Percentiles rank a stretch among this genome's conserved stretches.
Evolutionary conservation across 768 basidiomycete species (phyloP).

Genomic region (Boletus rubroflammeus): DNA sequence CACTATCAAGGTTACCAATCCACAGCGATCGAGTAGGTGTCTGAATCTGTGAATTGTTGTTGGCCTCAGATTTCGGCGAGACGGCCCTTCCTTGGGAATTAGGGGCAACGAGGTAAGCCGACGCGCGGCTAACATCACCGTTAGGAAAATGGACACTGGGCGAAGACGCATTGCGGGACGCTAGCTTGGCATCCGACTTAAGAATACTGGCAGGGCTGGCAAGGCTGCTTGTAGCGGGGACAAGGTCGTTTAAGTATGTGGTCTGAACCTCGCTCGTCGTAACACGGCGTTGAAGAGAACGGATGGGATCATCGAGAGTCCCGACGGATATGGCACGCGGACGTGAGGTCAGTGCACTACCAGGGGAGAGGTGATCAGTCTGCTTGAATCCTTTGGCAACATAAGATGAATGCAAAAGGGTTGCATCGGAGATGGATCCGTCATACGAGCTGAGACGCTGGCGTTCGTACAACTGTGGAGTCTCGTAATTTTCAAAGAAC

Average conservation of each 20-base stretch:
- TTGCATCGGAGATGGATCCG: constrained; percentile 45
- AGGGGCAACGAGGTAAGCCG: constrained; percentile 68
- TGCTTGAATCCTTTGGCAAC: constrained; percentile 73
- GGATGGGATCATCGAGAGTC: constrained; percentile 76
- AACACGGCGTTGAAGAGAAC: constrained; percentile 63
- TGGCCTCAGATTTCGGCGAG: constrained; percentile 75
- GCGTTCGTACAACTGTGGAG: constrained; percentile 38
- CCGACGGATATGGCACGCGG: constrained; percentile 90
- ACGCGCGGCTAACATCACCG: constrained; percentile 55
- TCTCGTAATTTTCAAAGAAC: constrained; percentile 60
- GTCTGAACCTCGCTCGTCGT: constrained; percentile 52
- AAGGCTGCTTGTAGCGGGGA: constrained; percentile 34
- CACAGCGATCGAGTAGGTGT: constrained; percentile 94
- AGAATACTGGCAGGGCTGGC: constrained; percentile 42
- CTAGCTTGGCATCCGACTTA: constrained; percentile 54
- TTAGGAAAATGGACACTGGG: constrained; percentile 70
- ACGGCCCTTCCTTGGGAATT: constrained; percentile 68
- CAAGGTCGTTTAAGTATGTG: constrained; percentile 56
- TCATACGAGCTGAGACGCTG: constrained; percentile 66
- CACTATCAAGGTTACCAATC: constrained; percentile 97
- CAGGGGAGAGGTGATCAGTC: constrained; percentile 57
- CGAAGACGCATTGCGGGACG: constrained; percentile 40
- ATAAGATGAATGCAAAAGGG: constrained; percentile 54
- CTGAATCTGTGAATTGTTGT: constrained; percentile 70
- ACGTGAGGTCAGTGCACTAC: constrained; percentile 43